Evolutionary conservation across 192 early-diverging fungal genomes (phyloP).

Genomic region (Pilaira anomala): DNA sequence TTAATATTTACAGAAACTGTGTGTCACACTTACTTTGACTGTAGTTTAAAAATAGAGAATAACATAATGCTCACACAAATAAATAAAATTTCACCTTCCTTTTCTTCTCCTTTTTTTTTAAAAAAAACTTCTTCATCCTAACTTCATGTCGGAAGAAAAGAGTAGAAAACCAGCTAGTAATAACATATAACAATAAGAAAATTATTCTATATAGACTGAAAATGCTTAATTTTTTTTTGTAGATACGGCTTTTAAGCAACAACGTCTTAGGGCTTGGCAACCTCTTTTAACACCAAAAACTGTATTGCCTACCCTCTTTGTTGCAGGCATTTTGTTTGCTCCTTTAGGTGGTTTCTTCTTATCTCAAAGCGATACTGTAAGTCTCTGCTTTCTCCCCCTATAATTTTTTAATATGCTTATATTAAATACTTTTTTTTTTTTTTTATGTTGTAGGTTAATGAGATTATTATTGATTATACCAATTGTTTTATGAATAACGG

Average conservation of each 20-base stretch:
- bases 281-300: constrained; percentile 98
- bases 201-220: neutral
- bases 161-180: constrained; percentile 61
- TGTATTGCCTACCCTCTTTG: constrained; percentile 93
- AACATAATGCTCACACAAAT: no score
- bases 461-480: constrained; percentile 94
- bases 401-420: no score
- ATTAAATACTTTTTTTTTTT: neutral
- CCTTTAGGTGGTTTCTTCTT: constrained; percentile 91
- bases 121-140: no score
- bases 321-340: constrained; percentile 92
- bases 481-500: constrained; percentile 53
- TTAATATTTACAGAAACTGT: no score
- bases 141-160: constrained; percentile 46
- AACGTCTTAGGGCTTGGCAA: constrained; percentile 99
- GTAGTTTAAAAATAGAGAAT: no score
- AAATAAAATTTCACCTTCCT: neutral
- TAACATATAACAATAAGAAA: constrained; percentile 1
- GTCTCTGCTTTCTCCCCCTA: constrained; percentile 11
- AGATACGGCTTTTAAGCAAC: constrained; percentile 99
- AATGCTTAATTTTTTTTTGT: constrained; percentile 19
- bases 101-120: neutral
- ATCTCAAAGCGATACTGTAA: constrained; percentile 80
- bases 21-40: no score
- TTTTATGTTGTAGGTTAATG: constrained; percentile 57